Percentiles rank a stretch among this genome's conserved stretches.
Evolutionary conservation across 495 filamentous ascomycete species (phyloP).

Genomic region (Annulohypoxylon maeteangense): DNA sequence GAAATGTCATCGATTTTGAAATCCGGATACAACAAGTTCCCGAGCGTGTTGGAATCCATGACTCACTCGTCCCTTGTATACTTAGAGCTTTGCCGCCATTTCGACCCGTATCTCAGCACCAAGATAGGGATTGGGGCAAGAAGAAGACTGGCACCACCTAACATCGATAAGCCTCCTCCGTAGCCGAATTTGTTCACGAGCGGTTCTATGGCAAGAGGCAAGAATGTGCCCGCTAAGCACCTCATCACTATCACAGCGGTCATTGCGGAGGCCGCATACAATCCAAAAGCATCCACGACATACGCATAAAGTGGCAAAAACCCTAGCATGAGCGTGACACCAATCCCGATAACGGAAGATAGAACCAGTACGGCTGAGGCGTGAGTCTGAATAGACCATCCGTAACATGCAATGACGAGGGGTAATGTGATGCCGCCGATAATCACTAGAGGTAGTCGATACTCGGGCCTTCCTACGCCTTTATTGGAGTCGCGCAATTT

Average conservation of each 20-base stretch:
- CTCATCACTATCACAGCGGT: conserved; percentile 65
- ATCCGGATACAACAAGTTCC: neutral
- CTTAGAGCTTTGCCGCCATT: conserved; percentile 61
- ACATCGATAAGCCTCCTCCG: conserved; percentile 59
- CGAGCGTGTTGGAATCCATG: neutral
- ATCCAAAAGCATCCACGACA: conserved; percentile 66
- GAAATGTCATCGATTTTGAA: neutral
- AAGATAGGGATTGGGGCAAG: conserved; percentile 63
- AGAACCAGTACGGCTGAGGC: conserved; percentile 57
- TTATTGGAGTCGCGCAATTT: conserved; percentile 53
- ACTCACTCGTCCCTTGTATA: conserved; percentile 53
- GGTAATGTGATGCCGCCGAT: conserved; percentile 57
- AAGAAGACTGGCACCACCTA: conserved; percentile 51
- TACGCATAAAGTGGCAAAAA: conserved; percentile 64
- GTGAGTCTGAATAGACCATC: conserved; percentile 56
- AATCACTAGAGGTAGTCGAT: conserved; percentile 62
- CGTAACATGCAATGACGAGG: conserved; percentile 57
- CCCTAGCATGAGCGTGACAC: conserved; percentile 54
- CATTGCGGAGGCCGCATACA: conserved; percentile 66
- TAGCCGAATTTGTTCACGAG: conserved; percentile 59
- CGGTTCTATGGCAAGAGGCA: conserved; percentile 61
- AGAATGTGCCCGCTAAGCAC: conserved; percentile 64
- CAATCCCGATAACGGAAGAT: conserved; percentile 50
- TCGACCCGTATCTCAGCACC: conserved; percentile 59
- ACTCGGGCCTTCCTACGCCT: conserved; percentile 58